Evolutionary conservation across 2,329 filamentous ascomycete genomes (phyloP).

Genomic region (Sclerotinia trifoliorum): DNA sequence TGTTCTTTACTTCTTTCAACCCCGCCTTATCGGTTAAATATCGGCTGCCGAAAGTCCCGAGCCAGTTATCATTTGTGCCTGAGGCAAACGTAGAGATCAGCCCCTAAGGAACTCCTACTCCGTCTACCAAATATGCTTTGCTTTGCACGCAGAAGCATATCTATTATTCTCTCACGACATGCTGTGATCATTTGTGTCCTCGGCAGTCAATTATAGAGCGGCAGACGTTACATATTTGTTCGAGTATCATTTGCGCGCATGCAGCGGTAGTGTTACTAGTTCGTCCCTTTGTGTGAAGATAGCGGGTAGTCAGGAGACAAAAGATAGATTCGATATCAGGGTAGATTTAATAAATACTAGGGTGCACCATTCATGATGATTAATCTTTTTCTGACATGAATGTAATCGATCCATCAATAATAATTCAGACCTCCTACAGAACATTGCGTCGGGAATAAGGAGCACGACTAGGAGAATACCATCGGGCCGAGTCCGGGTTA

Average conservation of each 20-base stretch:
- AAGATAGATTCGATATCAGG: neutral
- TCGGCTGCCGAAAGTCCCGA: neutral
- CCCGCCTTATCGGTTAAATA: constrained; percentile 13
- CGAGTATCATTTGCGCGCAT: neutral
- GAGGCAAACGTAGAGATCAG: neutral
- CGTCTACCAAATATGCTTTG: no score
- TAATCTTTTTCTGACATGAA: neutral
- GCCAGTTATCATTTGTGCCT: neutral
- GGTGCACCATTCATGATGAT: no score
- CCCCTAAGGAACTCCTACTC: neutral
- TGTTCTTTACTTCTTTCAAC: neutral
- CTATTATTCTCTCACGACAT: neutral
- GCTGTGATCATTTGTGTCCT: neutral
- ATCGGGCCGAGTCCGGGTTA: constrained; percentile 13
- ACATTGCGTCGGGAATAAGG: neutral
- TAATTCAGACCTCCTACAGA: neutral
- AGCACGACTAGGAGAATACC: neutral
- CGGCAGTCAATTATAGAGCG: constrained; percentile 6
- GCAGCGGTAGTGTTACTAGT: neutral
- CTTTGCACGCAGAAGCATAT: constrained; percentile 4
- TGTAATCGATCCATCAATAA: neutral
- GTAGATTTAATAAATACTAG: neutral
- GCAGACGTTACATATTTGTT: neutral
- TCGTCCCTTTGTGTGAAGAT: neutral
- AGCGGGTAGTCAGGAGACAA: neutral